These are phyloP conservation scores for Volutella citrinella DNA, from an alignment of 2,329 filamentous ascomycete species.

Conservation along the genomic window DNA sequence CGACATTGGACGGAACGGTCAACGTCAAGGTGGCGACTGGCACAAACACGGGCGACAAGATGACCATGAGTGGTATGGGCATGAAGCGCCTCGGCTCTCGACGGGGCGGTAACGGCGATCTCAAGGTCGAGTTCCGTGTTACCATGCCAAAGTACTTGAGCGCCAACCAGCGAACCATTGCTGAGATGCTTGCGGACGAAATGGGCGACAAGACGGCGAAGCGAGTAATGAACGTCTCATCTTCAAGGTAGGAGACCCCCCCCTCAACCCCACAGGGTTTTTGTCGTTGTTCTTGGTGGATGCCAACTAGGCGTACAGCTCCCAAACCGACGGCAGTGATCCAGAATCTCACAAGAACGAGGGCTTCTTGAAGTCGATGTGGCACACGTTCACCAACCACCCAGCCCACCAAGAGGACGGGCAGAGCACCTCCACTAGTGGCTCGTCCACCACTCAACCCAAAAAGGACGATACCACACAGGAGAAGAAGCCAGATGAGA, in stretches of 20 bases:
- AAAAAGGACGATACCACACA: conserved; percentile 19
- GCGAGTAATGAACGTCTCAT: conserved; percentile 79
- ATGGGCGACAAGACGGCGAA: conserved; percentile 90
- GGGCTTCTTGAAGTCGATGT: conserved; percentile 88
- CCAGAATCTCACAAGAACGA: conserved; percentile 68
- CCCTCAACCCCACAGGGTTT: too few species aligned
- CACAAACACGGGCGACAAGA: conserved; percentile 86
- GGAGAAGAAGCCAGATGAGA: conserved; percentile 25
- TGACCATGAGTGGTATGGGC: conserved; percentile 85
- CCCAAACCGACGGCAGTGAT: conserved; percentile 22
- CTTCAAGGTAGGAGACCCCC: conserved; percentile 32
- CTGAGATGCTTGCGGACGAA: conserved; percentile 96
- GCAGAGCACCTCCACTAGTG: too few species aligned
- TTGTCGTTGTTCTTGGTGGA: too few species aligned
- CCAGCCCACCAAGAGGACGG: conserved; percentile 46
- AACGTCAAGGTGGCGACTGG: conserved; percentile 89
- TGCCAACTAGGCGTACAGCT: too few species aligned
- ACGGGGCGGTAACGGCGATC: conserved; percentile 69
- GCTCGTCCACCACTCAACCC: too few species aligned
- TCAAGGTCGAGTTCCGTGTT: conserved; percentile 93
- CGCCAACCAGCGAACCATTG: conserved; percentile 84
- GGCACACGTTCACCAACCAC: conserved; percentile 88
- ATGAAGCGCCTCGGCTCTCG: conserved; percentile 81
- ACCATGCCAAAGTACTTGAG: conserved; percentile 92
- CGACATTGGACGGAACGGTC: conserved; percentile 86